Conservation (phyloP, 1,139 yeast genomes). For the Magnusiomyces sp. region DNA sequence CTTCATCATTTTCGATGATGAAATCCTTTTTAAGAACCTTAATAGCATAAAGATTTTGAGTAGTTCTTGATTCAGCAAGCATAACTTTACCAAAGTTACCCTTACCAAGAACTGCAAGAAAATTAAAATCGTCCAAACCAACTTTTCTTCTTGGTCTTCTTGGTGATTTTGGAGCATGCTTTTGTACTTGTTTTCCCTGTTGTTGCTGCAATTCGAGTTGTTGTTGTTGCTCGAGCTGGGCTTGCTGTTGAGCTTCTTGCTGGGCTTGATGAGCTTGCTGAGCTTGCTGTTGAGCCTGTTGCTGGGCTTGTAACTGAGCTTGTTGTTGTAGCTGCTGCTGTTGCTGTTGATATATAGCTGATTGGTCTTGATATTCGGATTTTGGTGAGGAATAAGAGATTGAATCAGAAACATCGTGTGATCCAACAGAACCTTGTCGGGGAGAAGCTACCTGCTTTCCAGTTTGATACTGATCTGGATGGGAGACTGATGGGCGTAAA, state of each 20-base stretch:
- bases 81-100: conserved; percentile 98
- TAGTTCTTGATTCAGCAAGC: conserved; percentile 86
- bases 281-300: not conserved
- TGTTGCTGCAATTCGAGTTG: conserved; percentile 13
- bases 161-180: conserved; percentile 1
- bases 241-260: not conserved
- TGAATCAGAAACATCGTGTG: no score
- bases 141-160: conserved; percentile 46
- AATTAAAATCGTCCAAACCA: conserved; percentile 90
- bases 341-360: not conserved
- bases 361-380: not conserved
- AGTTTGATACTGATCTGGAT: conserved; percentile 6
- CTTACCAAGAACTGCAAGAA: conserved; percentile 89
- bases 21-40: conserved; percentile 93
- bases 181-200: not conserved
- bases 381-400: no score
- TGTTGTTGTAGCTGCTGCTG: not conserved
- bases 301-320: not conserved
- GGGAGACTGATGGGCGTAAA: conserved; percentile 14
- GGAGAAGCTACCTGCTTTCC: not conserved
- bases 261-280: not conserved
- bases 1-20: conserved; percentile 91
- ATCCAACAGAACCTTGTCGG: no score
- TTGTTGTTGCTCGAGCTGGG: conserved; percentile 14
- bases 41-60: conserved; percentile 77